phyloP scores from a whole-genome alignment of 805 yeast species.

The Schwanniomyces pseudopolymorphus region DNA sequence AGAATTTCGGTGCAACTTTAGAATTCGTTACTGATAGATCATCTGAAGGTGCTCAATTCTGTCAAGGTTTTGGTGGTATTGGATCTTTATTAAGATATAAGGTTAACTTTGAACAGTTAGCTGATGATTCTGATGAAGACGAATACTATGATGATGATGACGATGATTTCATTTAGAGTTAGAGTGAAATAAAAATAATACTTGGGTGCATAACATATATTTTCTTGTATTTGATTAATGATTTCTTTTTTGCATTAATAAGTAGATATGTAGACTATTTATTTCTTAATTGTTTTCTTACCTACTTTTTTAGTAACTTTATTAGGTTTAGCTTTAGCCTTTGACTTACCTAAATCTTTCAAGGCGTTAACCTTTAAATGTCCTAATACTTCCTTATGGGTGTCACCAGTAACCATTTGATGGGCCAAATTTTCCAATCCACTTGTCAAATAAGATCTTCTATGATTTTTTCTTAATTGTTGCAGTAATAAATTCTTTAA shows the following conservation, averaged over 20 bases:
- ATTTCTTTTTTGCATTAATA: constrained; percentile 2
- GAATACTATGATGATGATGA: constrained; percentile 79
- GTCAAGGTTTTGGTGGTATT: constrained; percentile 97
- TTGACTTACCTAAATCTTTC: constrained; percentile 45
- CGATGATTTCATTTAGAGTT: constrained; percentile 42
- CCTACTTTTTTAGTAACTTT: constrained; percentile 2
- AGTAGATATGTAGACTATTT: neutral
- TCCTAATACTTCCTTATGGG: constrained; percentile 70
- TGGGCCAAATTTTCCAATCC: constrained; percentile 80
- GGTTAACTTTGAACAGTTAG: constrained; percentile 94
- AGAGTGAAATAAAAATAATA: neutral
- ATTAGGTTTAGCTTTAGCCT: constrained; percentile 6
- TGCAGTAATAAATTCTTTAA: constrained; percentile 50
- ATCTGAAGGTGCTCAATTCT: constrained; percentile 98
- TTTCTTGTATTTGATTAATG: neutral
- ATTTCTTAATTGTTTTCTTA: neutral
- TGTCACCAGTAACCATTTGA: constrained; percentile 63
- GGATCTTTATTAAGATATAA: constrained; percentile 96
- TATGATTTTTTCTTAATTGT: constrained; percentile 60
- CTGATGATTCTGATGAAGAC: constrained; percentile 79
- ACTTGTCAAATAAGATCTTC: constrained; percentile 77
- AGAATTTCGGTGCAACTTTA: constrained; percentile 88
- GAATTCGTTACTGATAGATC: constrained; percentile 97
- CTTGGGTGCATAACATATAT: constrained; percentile 1
- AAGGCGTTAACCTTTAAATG: constrained; percentile 67